Evolutionary conservation across 345 rosid species (phyloP).

Genomic region (Dimocarpus longan): DNA sequence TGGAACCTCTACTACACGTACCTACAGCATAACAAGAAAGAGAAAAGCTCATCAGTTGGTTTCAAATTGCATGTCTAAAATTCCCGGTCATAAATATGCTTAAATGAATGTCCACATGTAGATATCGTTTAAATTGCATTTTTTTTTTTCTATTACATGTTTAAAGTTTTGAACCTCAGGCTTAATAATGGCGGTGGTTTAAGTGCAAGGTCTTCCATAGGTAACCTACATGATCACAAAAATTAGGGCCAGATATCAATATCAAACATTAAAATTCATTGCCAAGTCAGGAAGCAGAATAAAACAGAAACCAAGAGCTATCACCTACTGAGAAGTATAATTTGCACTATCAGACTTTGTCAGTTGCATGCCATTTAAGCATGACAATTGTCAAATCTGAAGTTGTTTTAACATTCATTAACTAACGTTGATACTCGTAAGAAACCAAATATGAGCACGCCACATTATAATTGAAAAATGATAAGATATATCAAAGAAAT

Average conservation of each 20-base stretch:
- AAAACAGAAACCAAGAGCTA: not conserved
- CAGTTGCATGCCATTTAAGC: not conserved
- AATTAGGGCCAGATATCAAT: not conserved
- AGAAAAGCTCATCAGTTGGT: not conserved
- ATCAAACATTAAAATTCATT: not conserved
- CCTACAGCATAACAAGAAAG: slow-evolving; percentile 45
- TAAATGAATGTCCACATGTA: not conserved
- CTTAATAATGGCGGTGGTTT: not conserved
- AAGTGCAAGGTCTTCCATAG: not conserved
- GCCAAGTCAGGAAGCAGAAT: not conserved
- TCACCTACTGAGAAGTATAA: not conserved
- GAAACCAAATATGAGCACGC: not conserved
- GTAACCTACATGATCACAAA: not conserved
- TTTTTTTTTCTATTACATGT: not conserved
- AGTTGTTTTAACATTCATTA: not conserved
- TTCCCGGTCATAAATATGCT: not conserved
- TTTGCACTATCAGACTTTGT: not conserved
- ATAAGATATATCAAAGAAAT: not conserved
- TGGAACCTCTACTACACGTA: slow-evolving; percentile 97
- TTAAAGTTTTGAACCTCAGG: not conserved
- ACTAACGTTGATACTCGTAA: too few relatives aligned
- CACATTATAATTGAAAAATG: not conserved
- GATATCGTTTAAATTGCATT: not conserved
- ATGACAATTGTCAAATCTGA: not conserved
- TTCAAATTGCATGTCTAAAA: not conserved